A percentile compares a stretch with the other conserved stretches of the same genome.
These are phyloP conservation scores for Arachis monticola DNA, from an alignment of 331 rosid species.

Conservation along the genomic window DNA sequence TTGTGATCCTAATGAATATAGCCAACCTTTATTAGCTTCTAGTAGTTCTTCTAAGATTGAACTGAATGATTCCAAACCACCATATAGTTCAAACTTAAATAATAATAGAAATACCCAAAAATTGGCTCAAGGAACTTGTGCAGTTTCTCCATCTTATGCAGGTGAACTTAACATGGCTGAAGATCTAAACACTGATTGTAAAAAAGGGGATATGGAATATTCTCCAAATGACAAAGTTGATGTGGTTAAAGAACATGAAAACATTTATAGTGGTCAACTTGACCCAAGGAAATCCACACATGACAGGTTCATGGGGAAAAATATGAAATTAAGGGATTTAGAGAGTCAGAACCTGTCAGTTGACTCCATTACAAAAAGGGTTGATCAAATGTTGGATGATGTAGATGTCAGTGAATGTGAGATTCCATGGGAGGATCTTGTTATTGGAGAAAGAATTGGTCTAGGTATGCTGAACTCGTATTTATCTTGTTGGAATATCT, in stretches of 20 bases:
- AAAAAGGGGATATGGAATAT: constrained; percentile 46
- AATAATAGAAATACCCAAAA: constrained; percentile 46
- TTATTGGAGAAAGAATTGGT: constrained; percentile 94
- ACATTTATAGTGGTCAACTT: constrained; percentile 46
- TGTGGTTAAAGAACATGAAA: constrained; percentile 48
- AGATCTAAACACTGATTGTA: constrained; percentile 45
- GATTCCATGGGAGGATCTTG: constrained; percentile 95
- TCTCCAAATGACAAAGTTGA: constrained; percentile 42
- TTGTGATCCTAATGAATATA: constrained; percentile 67
- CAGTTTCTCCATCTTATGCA: constrained; percentile 42
- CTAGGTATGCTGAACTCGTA: constrained; percentile 62
- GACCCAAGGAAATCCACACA: constrained; percentile 58
- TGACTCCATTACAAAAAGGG: constrained; percentile 59
- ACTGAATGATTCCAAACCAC: constrained; percentile 47
- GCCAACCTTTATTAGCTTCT: constrained; percentile 56
- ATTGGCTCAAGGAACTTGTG: constrained; percentile 39
- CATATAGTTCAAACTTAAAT: constrained; percentile 46
- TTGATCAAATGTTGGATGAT: constrained; percentile 79
- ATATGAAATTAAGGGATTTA: constrained; percentile 62
- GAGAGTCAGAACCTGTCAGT: constrained; percentile 60
- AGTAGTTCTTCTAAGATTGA: constrained; percentile 58
- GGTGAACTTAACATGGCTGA: constrained; percentile 47
- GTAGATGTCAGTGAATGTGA: constrained; percentile 94
- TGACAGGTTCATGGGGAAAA: constrained; percentile 66
- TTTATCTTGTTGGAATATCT: constrained; percentile 34